phyloP scores from a whole-genome alignment of 2,329 filamentous ascomycete species.

The Coniella lustricola region DNA sequence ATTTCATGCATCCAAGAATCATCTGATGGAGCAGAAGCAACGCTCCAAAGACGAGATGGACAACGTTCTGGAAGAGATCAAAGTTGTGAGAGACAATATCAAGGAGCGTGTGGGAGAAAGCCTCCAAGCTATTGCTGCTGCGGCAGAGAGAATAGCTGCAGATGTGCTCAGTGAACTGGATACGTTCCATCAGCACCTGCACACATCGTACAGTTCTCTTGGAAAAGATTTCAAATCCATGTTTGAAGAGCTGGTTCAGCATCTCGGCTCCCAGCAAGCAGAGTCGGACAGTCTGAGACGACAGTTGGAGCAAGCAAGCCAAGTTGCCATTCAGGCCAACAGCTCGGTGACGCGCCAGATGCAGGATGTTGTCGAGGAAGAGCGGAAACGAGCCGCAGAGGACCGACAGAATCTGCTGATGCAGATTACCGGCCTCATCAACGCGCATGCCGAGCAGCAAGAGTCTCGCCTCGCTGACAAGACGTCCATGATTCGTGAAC shows the following conservation, averaged over 20 bases:
- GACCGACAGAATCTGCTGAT: constrained; percentile 68
- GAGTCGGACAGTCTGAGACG: constrained; percentile 68
- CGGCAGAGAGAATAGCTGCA: constrained; percentile 80
- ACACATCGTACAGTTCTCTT: constrained; percentile 74
- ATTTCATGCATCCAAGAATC: constrained; percentile 61
- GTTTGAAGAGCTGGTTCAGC: constrained; percentile 73
- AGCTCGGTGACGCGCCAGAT: constrained; percentile 59
- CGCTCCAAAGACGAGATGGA: constrained; percentile 81
- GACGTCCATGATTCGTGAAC: constrained; percentile 55
- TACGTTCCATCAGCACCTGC: constrained; percentile 75
- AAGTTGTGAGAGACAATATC: constrained; percentile 78
- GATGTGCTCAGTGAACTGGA: constrained; percentile 82
- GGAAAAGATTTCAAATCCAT: constrained; percentile 80
- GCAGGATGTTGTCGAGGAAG: constrained; percentile 65
- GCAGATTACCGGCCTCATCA: constrained; percentile 73
- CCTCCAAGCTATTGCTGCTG: constrained; percentile 71
- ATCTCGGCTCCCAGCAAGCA: constrained; percentile 67
- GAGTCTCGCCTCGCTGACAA: constrained; percentile 62
- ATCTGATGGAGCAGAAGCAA: constrained; percentile 61
- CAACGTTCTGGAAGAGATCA: constrained; percentile 84
- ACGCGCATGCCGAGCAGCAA: constrained; percentile 65
- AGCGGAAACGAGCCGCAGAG: constrained; percentile 62
- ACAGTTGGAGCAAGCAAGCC: constrained; percentile 65
- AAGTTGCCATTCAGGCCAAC: constrained; percentile 61
- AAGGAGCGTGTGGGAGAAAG: constrained; percentile 82